These are phyloP conservation scores for Lumnitzera littorea DNA, from an alignment of 345 rosid genomes.

Conservation along the genomic window DNA sequence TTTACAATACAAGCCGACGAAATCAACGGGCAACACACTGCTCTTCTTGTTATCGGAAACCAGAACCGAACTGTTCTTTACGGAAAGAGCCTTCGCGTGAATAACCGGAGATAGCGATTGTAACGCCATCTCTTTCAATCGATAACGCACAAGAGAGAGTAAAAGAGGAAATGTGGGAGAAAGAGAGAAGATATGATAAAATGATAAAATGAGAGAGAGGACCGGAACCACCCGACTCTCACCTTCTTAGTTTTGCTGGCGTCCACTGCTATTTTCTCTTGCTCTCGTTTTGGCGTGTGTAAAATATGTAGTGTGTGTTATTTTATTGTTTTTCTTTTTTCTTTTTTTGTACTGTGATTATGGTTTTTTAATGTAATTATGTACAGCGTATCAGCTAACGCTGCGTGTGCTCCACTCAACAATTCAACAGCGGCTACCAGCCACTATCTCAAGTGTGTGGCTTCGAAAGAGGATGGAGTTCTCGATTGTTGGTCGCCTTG, in stretches of 20 bases:
- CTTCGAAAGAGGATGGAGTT: too few relatives aligned
- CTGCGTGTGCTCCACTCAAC: too few relatives aligned
- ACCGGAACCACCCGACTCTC: conserved; percentile 48
- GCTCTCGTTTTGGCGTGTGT: neutral
- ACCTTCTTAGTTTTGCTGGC: conserved; percentile 10
- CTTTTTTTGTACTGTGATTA: too few relatives aligned
- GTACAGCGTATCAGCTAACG: too few relatives aligned
- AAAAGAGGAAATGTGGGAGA: conserved; percentile 16
- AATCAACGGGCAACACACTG: conserved; percentile 51
- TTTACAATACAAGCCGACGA: conserved; percentile 47
- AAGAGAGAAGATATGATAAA: conserved; percentile 24
- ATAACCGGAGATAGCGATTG: conserved; percentile 46
- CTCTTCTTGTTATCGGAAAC: conserved; percentile 16
- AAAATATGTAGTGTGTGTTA: too few relatives aligned
- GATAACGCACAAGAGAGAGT: conserved; percentile 2
- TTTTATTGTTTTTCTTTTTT: too few relatives aligned
- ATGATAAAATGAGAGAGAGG: conserved; percentile 15
- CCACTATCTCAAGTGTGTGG: too few relatives aligned
- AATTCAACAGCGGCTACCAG: too few relatives aligned
- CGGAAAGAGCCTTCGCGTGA: conserved; percentile 14
- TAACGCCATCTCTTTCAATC: conserved; percentile 27
- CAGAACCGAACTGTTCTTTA: conserved; percentile 34
- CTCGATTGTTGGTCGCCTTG: too few relatives aligned
- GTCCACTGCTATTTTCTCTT: conserved; percentile 5
- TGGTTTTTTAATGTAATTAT: too few relatives aligned